These are phyloP conservation scores for Anacardium occidentale DNA, from an alignment of 345 rosid genomes.

Conservation along the genomic window DNA sequence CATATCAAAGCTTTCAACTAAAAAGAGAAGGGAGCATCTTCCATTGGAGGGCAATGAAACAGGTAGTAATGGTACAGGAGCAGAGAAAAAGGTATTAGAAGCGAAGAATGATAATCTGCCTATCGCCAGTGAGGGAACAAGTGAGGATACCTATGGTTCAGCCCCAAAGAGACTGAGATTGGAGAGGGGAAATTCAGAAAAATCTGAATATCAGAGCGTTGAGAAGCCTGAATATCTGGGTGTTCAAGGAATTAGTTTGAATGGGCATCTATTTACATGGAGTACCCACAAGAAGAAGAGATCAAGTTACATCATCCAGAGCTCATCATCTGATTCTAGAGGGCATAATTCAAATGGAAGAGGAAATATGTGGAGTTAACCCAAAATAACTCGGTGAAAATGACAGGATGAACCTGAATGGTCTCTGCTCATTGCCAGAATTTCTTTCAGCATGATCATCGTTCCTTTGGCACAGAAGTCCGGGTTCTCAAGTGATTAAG, in stretches of 20 bases:
- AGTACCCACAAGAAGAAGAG: slow-evolving; percentile 81
- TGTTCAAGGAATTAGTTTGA: slow-evolving; percentile 34
- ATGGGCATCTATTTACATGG: slow-evolving; percentile 60
- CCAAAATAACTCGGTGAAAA: background rate
- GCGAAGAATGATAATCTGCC: slow-evolving; percentile 39
- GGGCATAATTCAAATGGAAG: slow-evolving; percentile 69
- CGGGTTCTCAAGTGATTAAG: background rate
- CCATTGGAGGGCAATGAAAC: slow-evolving; percentile 38
- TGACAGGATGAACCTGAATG: background rate
- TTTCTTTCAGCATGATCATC: background rate
- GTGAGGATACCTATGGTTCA: slow-evolving; percentile 57
- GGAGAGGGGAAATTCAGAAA: slow-evolving; percentile 25
- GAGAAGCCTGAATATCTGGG: slow-evolving; percentile 43
- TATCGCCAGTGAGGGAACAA: slow-evolving; percentile 59
- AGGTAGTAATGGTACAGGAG: slow-evolving; percentile 35
- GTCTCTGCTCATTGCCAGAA: slow-evolving; percentile 2
- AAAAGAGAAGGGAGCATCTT: slow-evolving; percentile 45
- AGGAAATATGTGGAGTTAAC: slow-evolving; percentile 43
- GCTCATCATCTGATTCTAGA: slow-evolving; percentile 72
- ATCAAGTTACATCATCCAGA: slow-evolving; percentile 61
- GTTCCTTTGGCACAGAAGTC: background rate
- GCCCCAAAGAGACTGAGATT: slow-evolving; percentile 36
- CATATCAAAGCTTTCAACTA: slow-evolving; percentile 42
- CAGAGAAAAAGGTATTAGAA: slow-evolving; percentile 30
- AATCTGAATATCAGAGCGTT: slow-evolving; percentile 31